phyloP scores from a whole-genome alignment of 257 asterid species.

The Mitragyna speciosa region DNA sequence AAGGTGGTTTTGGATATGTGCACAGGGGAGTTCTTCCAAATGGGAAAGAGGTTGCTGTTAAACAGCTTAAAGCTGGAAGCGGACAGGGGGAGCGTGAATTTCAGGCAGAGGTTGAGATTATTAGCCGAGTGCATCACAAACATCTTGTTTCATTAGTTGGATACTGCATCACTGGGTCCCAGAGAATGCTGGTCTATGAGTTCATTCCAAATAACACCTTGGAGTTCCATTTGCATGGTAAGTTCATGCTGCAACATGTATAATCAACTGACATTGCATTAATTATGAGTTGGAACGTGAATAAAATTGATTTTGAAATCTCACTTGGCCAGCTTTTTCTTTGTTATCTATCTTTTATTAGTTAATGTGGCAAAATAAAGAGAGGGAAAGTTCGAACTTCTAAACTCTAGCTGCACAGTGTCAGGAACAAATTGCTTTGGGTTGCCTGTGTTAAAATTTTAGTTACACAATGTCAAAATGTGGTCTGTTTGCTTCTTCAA shows the following conservation, averaged over 20 bases:
- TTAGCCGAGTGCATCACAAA: constrained; percentile 92
- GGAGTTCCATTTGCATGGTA: constrained; percentile 83
- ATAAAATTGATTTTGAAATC: background rate
- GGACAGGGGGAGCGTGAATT: constrained; percentile 95
- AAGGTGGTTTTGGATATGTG: constrained; percentile 96
- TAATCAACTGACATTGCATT: background rate
- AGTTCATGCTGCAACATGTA: constrained; percentile 17
- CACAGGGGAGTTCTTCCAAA: constrained; percentile 82
- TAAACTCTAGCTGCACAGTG: background rate
- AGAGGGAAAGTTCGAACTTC: background rate
- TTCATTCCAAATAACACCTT: constrained; percentile 75
- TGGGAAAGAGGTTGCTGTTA: constrained; percentile 86
- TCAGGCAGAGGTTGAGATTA: constrained; percentile 95
- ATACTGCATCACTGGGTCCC: constrained; percentile 71
- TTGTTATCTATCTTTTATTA: background rate
- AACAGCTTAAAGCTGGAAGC: constrained; percentile 88
- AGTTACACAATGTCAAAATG: background rate
- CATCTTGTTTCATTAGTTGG: constrained; percentile 96
- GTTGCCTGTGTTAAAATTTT: background rate
- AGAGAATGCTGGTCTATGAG: constrained; percentile 83
- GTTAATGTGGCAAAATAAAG: background rate
- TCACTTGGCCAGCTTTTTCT: background rate
- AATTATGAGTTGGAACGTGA: background rate
- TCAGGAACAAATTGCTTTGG: background rate
- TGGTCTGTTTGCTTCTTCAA: no score